These are phyloP conservation scores for Ciborinia camelliae DNA, from an alignment of 2,329 filamentous ascomycete species.

Conservation along the genomic window DNA sequence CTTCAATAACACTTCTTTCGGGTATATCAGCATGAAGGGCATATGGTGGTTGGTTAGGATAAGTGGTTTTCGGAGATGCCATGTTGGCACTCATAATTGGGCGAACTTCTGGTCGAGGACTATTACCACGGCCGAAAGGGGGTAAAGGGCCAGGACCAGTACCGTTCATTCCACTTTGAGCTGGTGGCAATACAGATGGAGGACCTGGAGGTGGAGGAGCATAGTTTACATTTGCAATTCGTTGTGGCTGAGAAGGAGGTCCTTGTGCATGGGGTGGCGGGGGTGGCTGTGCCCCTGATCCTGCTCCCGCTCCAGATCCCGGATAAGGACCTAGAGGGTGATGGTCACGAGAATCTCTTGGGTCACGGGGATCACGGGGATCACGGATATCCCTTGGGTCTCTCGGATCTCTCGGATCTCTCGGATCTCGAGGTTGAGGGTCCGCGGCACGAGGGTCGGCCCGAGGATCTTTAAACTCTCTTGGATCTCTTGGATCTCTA, in stretches of 20 bases:
- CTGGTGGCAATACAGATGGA: slow-evolving; percentile 44
- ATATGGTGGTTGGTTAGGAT: slow-evolving; percentile 75
- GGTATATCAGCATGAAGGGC: slow-evolving; percentile 64
- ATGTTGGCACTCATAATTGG: slow-evolving; percentile 80
- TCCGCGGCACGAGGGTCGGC: slow-evolving; percentile 26
- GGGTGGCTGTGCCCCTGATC: slow-evolving; percentile 24
- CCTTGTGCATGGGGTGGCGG: slow-evolving; percentile 39
- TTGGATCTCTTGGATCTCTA: background rate
- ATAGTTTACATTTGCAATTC: slow-evolving; percentile 59
- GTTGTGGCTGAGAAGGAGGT: slow-evolving; percentile 46
- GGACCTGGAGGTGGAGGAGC: slow-evolving; percentile 42
- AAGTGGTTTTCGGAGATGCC: slow-evolving; percentile 86
- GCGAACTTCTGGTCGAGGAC: slow-evolving; percentile 79
- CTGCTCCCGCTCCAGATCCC: slow-evolving; percentile 25
- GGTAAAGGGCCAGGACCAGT: slow-evolving; percentile 47
- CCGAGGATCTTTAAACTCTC: slow-evolving; percentile 4
- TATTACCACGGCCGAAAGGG: slow-evolving; percentile 70
- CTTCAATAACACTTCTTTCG: slow-evolving; percentile 42
- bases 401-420: background rate
- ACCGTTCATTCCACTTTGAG: slow-evolving; percentile 40
- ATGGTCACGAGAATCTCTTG: slow-evolving; percentile 26
- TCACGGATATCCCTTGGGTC: slow-evolving; percentile 11
- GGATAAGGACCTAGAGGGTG: slow-evolving; percentile 34
- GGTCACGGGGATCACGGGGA: slow-evolving; percentile 4
- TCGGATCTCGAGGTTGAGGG: slow-evolving; percentile 26